phyloP scores from a whole-genome alignment of 2,329 filamentous ascomycete species.

The Arthrobotrys sinensis region DNA sequence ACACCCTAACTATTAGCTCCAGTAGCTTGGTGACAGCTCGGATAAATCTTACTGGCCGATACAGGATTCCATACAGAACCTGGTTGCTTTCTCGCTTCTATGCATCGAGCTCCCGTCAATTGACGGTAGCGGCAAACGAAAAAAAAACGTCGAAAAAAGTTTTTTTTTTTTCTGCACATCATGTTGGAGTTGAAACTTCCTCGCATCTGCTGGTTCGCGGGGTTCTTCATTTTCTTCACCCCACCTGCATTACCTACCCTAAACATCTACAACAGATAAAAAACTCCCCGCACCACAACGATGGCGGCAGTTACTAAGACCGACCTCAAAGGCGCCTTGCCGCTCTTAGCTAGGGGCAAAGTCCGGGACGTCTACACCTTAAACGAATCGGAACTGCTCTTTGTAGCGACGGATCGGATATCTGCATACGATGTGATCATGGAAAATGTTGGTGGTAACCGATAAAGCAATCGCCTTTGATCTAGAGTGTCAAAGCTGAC shows the following conservation, averaged over 20 bases:
- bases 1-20: conserved; percentile 14
- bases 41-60: conserved; percentile 41
- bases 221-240: conserved; percentile 22
- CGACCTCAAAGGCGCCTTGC: conserved; percentile 69
- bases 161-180: conserved; percentile 26
- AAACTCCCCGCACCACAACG: conserved; percentile 41
- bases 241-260: conserved; percentile 4
- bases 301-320: conserved; percentile 68
- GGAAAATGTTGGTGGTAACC: conserved; percentile 77
- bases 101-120: conserved; percentile 24
- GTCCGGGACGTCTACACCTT: conserved; percentile 86
- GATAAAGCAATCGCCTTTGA: conserved; percentile 71
- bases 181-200: conserved; percentile 9
- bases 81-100: conserved; percentile 39
- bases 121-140: conserved; percentile 33
- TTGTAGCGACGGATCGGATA: conserved; percentile 89
- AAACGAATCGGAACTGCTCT: conserved; percentile 80
- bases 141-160: conserved; percentile 20
- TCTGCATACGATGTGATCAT: conserved; percentile 96
- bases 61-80: conserved; percentile 32
- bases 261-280: conserved; percentile 24
- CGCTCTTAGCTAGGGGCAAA: conserved; percentile 76
- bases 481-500: conserved; percentile 65
- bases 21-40: conserved; percentile 35
- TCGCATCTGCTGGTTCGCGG: conserved; percentile 30